These are phyloP conservation scores for Pyrenula aspistea DNA, from an alignment of 495 filamentous ascomycete species.

Conservation along the genomic window DNA sequence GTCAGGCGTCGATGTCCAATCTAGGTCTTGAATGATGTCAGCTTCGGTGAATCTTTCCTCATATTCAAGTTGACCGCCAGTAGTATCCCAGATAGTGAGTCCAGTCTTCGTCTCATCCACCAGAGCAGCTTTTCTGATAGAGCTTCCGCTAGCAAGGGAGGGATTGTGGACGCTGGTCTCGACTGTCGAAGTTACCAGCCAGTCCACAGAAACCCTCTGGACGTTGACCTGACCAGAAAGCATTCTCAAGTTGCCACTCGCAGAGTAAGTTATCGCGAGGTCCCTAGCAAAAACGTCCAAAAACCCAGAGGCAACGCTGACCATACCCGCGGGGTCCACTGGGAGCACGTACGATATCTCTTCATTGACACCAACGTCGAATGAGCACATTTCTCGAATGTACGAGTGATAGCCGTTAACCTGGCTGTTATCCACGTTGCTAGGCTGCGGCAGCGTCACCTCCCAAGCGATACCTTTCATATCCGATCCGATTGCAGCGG, in stretches of 20 bases:
- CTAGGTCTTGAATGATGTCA: conserved; percentile 73
- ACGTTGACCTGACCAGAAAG: conserved; percentile 74
- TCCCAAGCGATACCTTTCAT: conserved; percentile 84
- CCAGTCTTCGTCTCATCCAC: conserved; percentile 62
- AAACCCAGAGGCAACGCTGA: conserved; percentile 60
- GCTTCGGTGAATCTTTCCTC: conserved; percentile 57
- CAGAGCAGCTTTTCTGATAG: conserved; percentile 75
- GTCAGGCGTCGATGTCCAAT: conserved; percentile 92
- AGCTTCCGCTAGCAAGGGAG: conserved; percentile 73
- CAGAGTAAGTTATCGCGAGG: conserved; percentile 77
- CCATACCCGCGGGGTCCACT: conserved; percentile 77
- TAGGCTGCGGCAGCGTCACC: conserved; percentile 36
- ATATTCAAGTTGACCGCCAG: conserved; percentile 71
- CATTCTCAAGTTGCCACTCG: conserved; percentile 61
- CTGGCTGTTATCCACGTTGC: conserved; percentile 7
- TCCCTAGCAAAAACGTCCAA: conserved; percentile 82
- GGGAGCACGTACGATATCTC: conserved; percentile 75
- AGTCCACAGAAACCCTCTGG: conserved; percentile 47
- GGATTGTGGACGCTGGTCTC: conserved; percentile 67
- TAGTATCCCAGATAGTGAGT: conserved; percentile 86
- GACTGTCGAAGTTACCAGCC: conserved; percentile 74
- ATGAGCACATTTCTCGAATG: conserved; percentile 57
- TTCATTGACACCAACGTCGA: conserved; percentile 58
- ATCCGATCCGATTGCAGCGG: conserved; percentile 73
- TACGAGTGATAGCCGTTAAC: conserved; percentile 16